Conservation (phyloP, 768 basidiomycete genomes). For the Inosperma sp. region DNA sequence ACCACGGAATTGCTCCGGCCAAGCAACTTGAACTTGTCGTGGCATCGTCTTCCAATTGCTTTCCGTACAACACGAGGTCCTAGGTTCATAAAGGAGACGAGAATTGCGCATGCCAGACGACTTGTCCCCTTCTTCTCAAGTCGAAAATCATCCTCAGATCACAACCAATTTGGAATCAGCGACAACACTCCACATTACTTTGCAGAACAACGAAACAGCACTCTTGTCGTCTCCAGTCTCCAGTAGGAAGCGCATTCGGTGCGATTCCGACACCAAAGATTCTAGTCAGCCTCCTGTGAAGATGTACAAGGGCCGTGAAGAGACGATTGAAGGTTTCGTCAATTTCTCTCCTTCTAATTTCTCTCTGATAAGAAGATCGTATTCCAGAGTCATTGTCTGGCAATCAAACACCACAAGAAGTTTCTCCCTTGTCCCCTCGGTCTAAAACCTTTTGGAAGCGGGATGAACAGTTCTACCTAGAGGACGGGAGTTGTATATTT, state of each 20-base stretch:
- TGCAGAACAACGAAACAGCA: too few species aligned
- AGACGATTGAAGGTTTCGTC: constrained; percentile 17
- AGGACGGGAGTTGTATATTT: constrained; percentile 65
- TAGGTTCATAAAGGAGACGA: too few species aligned
- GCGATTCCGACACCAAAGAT: constrained; percentile 20
- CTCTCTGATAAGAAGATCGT: constrained; percentile 6
- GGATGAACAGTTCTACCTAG: constrained; percentile 58
- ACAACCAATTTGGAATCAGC: too few species aligned
- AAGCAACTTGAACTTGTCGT: too few species aligned
- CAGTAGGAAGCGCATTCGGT: constrained; percentile 20
- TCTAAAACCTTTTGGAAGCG: constrained; percentile 19
- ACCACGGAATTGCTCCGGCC: too few species aligned
- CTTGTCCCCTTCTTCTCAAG: too few species aligned
- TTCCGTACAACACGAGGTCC: too few species aligned
- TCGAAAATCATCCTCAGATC: too few species aligned
- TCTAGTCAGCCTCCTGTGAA: constrained; percentile 13
- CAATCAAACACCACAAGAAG: constrained; percentile 2
- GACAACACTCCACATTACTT: too few species aligned
- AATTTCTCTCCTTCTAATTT: constrained; percentile 6
- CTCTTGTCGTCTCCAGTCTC: too few species aligned
- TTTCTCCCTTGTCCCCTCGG: background rate
- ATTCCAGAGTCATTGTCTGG: constrained; percentile 1
- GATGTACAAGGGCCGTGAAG: constrained; percentile 19
- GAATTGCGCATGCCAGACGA: too few species aligned
- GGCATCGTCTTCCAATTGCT: too few species aligned